A percentile compares a stretch with the other conserved stretches of the same genome.
These are phyloP conservation scores for Protea cynaroides DNA, from an alignment of 164 flowering plant species.

Conservation along the genomic window DNA sequence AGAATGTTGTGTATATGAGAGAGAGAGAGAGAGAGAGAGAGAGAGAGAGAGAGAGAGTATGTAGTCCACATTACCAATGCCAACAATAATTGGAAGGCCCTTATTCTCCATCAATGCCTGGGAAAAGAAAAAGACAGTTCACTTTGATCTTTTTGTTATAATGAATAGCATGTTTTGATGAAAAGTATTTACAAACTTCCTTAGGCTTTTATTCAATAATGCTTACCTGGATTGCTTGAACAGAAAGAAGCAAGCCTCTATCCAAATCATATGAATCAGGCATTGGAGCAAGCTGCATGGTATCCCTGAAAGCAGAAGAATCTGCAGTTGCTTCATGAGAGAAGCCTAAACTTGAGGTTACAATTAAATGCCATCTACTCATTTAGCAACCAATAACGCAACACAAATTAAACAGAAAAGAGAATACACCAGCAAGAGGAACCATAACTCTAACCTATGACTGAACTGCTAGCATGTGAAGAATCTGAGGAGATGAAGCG, in stretches of 20 bases:
- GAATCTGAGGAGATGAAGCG: conserved; percentile 58
- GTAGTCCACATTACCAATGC: conserved; percentile 63
- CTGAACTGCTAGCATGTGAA: conserved; percentile 33
- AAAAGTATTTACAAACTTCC: not conserved
- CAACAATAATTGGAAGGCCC: conserved; percentile 92
- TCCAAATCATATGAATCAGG: conserved; percentile 96
- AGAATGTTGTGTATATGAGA: not conserved
- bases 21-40: conserved; percentile 11
- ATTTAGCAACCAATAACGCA: not conserved
- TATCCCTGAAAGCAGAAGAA: conserved; percentile 79
- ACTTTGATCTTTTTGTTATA: too few relatives aligned
- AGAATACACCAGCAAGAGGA: conserved; percentile 2
- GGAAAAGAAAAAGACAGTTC: conserved; percentile 15
- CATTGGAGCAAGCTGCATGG: conserved; percentile 85
- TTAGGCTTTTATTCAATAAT: conserved; percentile 3
- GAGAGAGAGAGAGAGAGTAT: conserved; percentile 7
- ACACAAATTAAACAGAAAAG: too few relatives aligned
- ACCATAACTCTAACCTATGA: conserved; percentile 30
- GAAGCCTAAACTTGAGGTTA: conserved; percentile 26
- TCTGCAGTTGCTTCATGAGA: conserved; percentile 87
- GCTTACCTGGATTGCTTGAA: conserved; percentile 92
- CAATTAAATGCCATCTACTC: not conserved
- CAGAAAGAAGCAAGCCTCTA: conserved; percentile 92
- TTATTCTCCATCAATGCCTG: conserved; percentile 95
- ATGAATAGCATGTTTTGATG: too few relatives aligned